A percentile compares a stretch with the other conserved stretches of the same genome.
Evolutionary conservation across 805 yeast species (phyloP).

Genomic region (Blastobotrys peoriensis): DNA sequence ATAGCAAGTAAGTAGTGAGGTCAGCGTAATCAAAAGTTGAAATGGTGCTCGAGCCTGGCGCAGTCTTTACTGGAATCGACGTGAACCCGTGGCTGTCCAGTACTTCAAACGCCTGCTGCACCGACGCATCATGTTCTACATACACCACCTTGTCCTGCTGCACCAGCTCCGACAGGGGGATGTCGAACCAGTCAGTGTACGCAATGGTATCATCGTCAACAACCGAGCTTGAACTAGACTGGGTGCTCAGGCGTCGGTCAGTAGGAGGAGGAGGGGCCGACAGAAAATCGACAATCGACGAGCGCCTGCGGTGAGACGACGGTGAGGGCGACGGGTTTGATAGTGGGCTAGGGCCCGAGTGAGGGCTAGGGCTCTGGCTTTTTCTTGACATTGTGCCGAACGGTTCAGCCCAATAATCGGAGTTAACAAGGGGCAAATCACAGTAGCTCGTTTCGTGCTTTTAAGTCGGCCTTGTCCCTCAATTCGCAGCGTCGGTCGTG

Average conservation of each 20-base stretch:
- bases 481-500: no score
- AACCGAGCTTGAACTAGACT: conserved; percentile 8
- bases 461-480: no score
- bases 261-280: conserved; percentile 28
- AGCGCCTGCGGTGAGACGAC: conserved; percentile 11
- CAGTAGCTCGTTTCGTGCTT: no score
- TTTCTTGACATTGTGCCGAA: no score
- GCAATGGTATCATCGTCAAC: conserved; percentile 3
- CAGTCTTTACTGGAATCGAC: conserved; percentile 62
- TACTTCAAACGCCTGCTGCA: conserved; percentile 83
- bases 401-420: no score
- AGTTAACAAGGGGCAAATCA: no score
- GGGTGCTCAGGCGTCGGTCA: conserved; percentile 9
- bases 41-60: conserved; percentile 6
- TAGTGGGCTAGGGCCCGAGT: neutral
- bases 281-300: conserved; percentile 28
- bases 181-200: conserved; percentile 62
- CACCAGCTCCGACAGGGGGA: conserved; percentile 64
- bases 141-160: conserved; percentile 72
- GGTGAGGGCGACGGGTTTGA: neutral
- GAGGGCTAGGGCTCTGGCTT: neutral
- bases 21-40: conserved; percentile 89
- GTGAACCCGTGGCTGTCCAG: conserved; percentile 69
- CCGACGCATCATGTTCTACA: conserved; percentile 61
- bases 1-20: conserved; percentile 74